Conservation (phyloP, 208 protist species). For the Strigomonas oncopelti region DNA sequence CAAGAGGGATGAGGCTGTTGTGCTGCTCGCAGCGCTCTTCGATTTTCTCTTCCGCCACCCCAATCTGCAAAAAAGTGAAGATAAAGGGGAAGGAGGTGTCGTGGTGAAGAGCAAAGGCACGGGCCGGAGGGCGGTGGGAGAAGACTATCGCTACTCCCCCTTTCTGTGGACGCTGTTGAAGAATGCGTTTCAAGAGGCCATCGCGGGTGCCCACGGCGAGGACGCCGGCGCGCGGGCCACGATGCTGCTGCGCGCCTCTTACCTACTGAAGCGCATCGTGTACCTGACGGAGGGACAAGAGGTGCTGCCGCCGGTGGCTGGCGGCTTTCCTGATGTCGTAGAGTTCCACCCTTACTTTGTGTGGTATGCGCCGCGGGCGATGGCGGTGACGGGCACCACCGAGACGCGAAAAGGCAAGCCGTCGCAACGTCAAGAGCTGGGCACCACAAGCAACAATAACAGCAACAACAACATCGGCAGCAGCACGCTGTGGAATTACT, state of each 20-base stretch:
- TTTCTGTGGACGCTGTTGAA: constrained; percentile 65
- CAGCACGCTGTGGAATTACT: constrained; percentile 49
- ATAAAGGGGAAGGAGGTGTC: background rate
- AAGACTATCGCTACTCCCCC: constrained; percentile 61
- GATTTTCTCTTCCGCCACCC: constrained; percentile 73
- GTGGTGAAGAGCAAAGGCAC: too few relatives aligned
- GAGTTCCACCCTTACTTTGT: constrained; percentile 44
- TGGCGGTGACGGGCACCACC: too few relatives aligned
- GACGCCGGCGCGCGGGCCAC: constrained; percentile 64
- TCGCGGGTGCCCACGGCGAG: constrained; percentile 4
- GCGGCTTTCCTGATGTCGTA: constrained; percentile 5
- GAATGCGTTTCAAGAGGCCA: constrained; percentile 20
- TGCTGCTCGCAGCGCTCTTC: constrained; percentile 78
- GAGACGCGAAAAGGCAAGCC: too few relatives aligned
- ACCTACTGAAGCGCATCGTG: constrained; percentile 85
- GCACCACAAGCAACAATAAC: constrained; percentile 4
- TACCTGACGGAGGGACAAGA: constrained; percentile 33
- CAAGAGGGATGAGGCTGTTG: constrained; percentile 53
- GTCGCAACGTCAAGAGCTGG: too few relatives aligned
- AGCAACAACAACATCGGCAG: background rate
- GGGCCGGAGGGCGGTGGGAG: background rate
- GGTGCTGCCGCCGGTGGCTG: background rate
- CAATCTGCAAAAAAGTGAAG: constrained; percentile 9
- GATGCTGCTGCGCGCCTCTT: constrained; percentile 70
- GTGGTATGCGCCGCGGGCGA: constrained; percentile 18